phyloP scores from a whole-genome alignment of 805 yeast species.

The Candida easanensis region DNA sequence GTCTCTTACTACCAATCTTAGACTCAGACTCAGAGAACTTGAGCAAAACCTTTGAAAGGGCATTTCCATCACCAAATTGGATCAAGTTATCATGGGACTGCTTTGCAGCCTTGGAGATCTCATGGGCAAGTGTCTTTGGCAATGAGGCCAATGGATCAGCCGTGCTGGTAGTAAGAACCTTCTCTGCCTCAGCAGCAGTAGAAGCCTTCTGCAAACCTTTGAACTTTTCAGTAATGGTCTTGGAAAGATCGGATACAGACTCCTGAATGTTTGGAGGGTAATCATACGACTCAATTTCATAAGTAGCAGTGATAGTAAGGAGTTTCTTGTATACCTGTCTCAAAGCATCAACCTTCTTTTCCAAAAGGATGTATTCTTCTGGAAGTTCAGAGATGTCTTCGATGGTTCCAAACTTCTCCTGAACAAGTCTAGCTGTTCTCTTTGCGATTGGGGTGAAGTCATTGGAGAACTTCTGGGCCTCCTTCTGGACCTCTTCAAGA shows the following conservation, averaged over 20 bases:
- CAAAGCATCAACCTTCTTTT: constrained; percentile 62
- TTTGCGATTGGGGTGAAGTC: constrained; percentile 54
- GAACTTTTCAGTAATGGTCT: constrained; percentile 52
- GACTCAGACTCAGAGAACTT: constrained; percentile 54
- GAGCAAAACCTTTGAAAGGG: constrained; percentile 29
- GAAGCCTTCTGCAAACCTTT: constrained; percentile 60
- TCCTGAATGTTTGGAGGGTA: constrained; percentile 79
- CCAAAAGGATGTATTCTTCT: constrained; percentile 65
- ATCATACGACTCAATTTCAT: constrained; percentile 73
- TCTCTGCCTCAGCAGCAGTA: constrained; percentile 65
- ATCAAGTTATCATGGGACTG: constrained; percentile 46
- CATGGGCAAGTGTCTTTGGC: constrained; percentile 75
- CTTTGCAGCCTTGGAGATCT: constrained; percentile 55
- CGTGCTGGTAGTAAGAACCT: constrained; percentile 39
- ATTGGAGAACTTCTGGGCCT: constrained; percentile 38
- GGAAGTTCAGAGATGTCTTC: constrained; percentile 75
- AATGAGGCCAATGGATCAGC: constrained; percentile 24
- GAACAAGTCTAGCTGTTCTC: constrained; percentile 57
- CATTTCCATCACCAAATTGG: constrained; percentile 27
- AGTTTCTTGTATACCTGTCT: constrained; percentile 55
- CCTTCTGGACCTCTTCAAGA: constrained; percentile 31
- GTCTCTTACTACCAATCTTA: constrained; percentile 64
- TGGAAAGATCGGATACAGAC: constrained; percentile 59
- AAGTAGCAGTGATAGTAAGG: constrained; percentile 55
- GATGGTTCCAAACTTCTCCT: constrained; percentile 60